These are phyloP conservation scores for Boletus hoseneyae DNA, from an alignment of 1,284 basidiomycete species.

Conservation along the genomic window DNA sequence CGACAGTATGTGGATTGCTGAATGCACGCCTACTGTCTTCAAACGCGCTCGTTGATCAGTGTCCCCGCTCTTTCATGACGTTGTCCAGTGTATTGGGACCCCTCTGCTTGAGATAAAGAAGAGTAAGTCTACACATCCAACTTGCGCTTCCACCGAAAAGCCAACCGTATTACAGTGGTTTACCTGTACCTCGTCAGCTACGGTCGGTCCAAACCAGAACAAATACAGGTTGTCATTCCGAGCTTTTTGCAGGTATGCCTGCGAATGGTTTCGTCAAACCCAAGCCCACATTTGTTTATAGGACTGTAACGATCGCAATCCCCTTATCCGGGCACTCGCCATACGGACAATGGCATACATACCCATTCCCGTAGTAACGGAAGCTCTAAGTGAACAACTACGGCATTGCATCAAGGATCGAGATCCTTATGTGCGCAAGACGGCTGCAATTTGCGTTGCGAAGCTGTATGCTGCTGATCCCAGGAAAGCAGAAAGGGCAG, in stretches of 20 bases:
- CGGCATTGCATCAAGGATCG: constrained; percentile 86
- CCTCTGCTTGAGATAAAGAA: constrained; percentile 97
- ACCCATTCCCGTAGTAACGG: constrained; percentile 76
- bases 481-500: constrained; percentile 77
- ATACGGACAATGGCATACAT: constrained; percentile 98
- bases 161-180: constrained; percentile 60
- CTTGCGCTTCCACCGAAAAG: background rate
- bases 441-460: constrained; percentile 90
- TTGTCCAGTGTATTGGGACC: constrained; percentile 84
- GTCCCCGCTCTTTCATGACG: constrained; percentile 89
- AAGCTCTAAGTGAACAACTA: constrained; percentile 80
- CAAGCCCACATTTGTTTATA: constrained; percentile 30
- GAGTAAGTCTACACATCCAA: constrained; percentile 54
- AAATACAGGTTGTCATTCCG: constrained; percentile 84
- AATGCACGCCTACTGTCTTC: constrained; percentile 9
- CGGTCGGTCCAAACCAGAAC: constrained; percentile 83
- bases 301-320: constrained; percentile 92
- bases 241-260: constrained; percentile 77
- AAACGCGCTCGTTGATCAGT: constrained; percentile 48
- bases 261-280: background rate
- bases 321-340: constrained; percentile 87
- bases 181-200: constrained; percentile 94
- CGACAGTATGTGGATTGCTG: constrained; percentile 65
- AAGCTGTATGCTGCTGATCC: constrained; percentile 88
- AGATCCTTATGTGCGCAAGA: constrained; percentile 96